Evolutionary conservation across 2,329 filamentous ascomycete genomes (phyloP).

Genomic region (Cercospora brassicicola): DNA sequence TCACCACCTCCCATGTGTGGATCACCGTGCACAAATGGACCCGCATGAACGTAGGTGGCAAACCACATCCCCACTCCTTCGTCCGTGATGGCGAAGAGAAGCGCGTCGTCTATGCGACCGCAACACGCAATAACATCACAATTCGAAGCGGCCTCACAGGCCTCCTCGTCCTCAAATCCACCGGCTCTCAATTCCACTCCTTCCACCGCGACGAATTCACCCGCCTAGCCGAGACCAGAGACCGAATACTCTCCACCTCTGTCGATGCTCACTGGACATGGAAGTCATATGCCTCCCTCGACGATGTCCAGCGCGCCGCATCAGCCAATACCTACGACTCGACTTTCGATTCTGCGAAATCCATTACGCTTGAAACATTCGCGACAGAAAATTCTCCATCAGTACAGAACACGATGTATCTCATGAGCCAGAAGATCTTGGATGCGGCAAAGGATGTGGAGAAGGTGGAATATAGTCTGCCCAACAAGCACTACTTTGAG

Average conservation of each 20-base stretch:
- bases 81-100: constrained; percentile 85
- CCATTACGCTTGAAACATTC: constrained; percentile 87
- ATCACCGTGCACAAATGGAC: constrained; percentile 88
- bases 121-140: constrained; percentile 63
- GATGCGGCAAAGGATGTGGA: constrained; percentile 69
- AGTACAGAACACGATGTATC: constrained; percentile 98
- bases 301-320: constrained; percentile 64
- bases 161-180: constrained; percentile 86
- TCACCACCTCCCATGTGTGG: constrained; percentile 77
- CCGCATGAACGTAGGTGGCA: constrained; percentile 80
- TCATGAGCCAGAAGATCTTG: constrained; percentile 90
- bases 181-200: constrained; percentile 91
- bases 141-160: constrained; percentile 77
- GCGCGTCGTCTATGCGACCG: constrained; percentile 75
- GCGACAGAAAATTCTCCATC: constrained; percentile 87
- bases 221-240: constrained; percentile 84
- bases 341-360: constrained; percentile 74
- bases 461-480: constrained; percentile 76
- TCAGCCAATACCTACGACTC: constrained; percentile 69
- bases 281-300: constrained; percentile 66
- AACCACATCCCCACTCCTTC: constrained; percentile 94
- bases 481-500: constrained; percentile 99
- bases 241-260: constrained; percentile 91
- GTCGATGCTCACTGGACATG: constrained; percentile 86
- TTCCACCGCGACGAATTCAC: constrained; percentile 94